Evolutionary conservation across 1,284 basidiomycete species (phyloP), one percentile per base, ranked within the genome.

Genomic region (Leucoagaricus sp.): DNA sequence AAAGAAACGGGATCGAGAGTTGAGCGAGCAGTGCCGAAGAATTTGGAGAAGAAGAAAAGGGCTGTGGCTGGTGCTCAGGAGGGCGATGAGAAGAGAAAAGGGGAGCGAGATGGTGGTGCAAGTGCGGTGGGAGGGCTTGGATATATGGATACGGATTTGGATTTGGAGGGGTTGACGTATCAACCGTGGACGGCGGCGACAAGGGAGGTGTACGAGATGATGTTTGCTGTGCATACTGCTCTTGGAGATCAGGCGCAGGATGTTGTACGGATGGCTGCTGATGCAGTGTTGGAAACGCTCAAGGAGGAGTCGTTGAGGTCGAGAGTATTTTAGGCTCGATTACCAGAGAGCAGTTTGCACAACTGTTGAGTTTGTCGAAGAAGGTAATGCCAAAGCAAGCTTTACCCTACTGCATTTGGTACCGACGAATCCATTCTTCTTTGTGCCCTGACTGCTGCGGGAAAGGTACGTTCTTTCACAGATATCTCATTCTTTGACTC

Each of bases 381-480:
- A 98, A 98, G 80, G 89, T 99, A 50, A 98, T 95, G 2, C n/a
- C 97, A 97, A 74, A 94, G 91, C 77, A 93, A 92, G 71, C 78
- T 96, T 4, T 99, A 84, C 72, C 96, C 96, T 1, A 77, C 95
- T 56, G 97, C 96, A 0, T 98, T 98, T 69, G 94, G 94, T 3
- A 89, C 91, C 0, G 95, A 98, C 65, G 96, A 99, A 64, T 96
- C 96, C 0, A 85, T 99, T 64, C 79, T 99, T 28, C 86, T 99
- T 38, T 99, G 97, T 78, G 97, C 97, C 0, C 97, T 97, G 2
- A 99, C 97, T 0, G 97, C 97, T 74, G 97, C 97, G 4, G 97
- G 97, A 64, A 99, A 99, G 85, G 93, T 93, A 63, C 55, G 82
- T 51, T 29, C 41, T 33, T 56, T 17, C 5, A 15, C 19, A 21